Evolutionary conservation across 2,329 filamentous ascomycete genomes (phyloP).

Genomic region (Cryphonectria radicalis): DNA sequence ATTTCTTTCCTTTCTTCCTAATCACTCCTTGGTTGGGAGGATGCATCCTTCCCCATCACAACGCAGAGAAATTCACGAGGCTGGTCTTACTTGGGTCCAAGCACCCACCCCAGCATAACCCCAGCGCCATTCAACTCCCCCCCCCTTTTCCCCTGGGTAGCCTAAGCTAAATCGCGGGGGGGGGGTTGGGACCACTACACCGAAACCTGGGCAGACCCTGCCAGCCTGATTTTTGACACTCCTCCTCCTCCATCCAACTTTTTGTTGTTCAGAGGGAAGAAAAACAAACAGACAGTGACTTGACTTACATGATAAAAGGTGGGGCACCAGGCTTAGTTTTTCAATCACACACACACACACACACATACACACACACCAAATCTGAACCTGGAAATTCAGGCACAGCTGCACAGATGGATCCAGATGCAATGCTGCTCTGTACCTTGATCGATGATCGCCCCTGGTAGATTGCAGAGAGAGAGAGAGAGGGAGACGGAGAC

Average conservation of each 20-base stretch:
- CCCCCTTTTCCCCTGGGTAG: neutral
- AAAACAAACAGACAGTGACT: neutral
- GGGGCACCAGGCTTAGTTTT: neutral
- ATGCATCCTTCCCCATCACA: neutral
- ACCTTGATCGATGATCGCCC: neutral
- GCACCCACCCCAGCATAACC: neutral
- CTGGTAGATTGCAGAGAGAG: neutral
- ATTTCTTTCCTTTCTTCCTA: neutral
- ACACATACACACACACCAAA: neutral
- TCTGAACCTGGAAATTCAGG: neutral
- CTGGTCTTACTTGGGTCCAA: neutral
- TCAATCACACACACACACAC: neutral
- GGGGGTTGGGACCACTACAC: constrained; percentile 1
- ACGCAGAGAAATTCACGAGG: neutral
- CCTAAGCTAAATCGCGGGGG: neutral
- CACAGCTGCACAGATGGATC: neutral
- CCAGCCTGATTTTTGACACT: neutral
- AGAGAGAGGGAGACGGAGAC: neutral
- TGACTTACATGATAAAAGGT: neutral
- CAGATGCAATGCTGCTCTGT: neutral
- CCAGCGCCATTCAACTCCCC: neutral
- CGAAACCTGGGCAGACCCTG: neutral
- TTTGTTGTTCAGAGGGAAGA: neutral
- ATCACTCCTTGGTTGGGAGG: neutral
- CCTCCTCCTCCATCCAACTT: too few species aligned